Evolutionary conservation across 2,329 filamentous ascomycete species (phyloP).

Genomic region (Penicillium rolfsii): DNA sequence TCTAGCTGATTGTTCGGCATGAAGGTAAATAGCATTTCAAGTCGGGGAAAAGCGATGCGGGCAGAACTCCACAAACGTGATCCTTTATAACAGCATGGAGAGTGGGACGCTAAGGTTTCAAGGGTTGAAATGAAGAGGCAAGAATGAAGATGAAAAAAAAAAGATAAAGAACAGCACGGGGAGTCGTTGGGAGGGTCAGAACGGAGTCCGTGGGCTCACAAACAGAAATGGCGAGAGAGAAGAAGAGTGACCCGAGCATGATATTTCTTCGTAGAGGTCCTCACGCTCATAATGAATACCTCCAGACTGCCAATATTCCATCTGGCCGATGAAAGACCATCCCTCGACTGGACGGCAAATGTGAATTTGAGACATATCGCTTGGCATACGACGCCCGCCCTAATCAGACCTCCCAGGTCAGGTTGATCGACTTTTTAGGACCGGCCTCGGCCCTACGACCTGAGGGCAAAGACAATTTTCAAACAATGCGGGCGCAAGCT

Average conservation of each 20-base stretch:
- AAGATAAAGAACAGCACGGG: conserved; percentile 10
- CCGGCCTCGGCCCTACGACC: neutral
- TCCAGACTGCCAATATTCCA: conserved; percentile 1
- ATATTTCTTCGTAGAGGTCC: neutral
- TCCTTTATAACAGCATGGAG: conserved; percentile 23
- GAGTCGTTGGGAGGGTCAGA: neutral
- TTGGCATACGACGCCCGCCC: neutral
- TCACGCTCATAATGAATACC: neutral
- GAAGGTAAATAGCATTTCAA: conserved; percentile 1
- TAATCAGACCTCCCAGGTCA: neutral
- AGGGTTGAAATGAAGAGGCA: conserved; percentile 2
- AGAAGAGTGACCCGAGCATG: neutral
- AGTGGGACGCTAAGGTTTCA: conserved; percentile 22
- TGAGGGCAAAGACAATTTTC: neutral
- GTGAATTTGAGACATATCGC: neutral
- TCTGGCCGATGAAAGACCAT: neutral
- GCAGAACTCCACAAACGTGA: conserved; percentile 4
- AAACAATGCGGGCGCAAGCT: neutral
- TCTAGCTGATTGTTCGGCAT: neutral
- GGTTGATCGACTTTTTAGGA: neutral
- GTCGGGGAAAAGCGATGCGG: conserved; percentile 14
- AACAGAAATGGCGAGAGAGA: neutral
- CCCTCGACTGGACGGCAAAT: neutral
- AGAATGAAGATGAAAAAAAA: neutral
- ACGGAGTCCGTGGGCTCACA: neutral